These are phyloP conservation scores for Trichoderma koningiopsis DNA, from an alignment of 2,329 filamentous ascomycete species.

Conservation along the genomic window DNA sequence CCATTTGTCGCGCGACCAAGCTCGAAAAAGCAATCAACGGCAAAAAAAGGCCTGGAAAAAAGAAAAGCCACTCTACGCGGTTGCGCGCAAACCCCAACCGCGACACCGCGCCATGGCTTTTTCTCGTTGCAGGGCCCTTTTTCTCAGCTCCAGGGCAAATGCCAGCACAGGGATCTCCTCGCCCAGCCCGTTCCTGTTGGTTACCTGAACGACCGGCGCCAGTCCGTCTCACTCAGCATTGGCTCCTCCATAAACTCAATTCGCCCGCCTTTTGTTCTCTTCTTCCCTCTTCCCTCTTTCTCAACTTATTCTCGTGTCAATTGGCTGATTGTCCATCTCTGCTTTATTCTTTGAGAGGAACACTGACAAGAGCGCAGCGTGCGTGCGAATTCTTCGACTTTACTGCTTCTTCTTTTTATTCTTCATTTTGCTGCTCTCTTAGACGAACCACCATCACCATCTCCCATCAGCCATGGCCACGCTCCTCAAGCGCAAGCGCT, in stretches of 20 bases:
- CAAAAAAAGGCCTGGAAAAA: not conserved
- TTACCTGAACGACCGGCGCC: conserved; percentile 19
- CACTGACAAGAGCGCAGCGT: not conserved
- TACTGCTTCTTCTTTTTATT: not conserved
- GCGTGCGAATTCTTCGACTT: not conserved
- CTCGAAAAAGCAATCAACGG: not conserved
- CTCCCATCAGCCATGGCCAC: conserved; percentile 38
- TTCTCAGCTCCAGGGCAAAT: conserved; percentile 3
- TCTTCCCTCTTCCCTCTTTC: not conserved
- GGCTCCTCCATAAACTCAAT: conserved; percentile 11
- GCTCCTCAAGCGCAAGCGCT: conserved; percentile 66
- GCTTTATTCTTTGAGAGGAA: not conserved
- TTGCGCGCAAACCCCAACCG: conserved; percentile 1
- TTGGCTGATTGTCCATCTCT: not conserved
- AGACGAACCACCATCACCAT: not conserved
- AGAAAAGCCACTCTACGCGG: conserved; percentile 3
- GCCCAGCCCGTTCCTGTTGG: conserved; percentile 13
- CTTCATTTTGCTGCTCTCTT: not conserved
- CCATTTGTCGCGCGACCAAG: not conserved
- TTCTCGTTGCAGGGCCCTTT: not conserved
- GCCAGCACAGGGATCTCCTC: not conserved
- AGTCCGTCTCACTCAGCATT: not conserved
- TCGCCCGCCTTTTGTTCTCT: not conserved
- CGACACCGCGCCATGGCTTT: conserved; percentile 12
- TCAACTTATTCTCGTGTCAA: not conserved